phyloP scores from a whole-genome alignment of 805 yeast genomes.

The Wickerhamomyces rabaulensis region DNA sequence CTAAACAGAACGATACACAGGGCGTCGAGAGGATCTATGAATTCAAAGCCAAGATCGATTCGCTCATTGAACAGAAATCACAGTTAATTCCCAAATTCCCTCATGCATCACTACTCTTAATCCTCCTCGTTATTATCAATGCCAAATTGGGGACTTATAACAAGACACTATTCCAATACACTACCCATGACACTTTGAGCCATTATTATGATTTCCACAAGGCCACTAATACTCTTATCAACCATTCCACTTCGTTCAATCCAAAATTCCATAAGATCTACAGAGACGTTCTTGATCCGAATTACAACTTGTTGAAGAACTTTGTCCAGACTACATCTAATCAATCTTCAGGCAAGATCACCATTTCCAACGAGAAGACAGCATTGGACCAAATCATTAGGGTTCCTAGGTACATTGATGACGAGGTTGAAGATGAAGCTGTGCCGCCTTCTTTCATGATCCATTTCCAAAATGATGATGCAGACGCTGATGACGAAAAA shows the following conservation, averaged over 20 bases:
- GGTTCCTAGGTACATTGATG: constrained; percentile 17
- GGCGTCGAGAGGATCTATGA: not conserved
- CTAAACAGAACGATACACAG: not conserved
- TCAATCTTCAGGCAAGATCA: constrained; percentile 6
- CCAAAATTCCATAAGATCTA: constrained; percentile 13
- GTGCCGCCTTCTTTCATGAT: constrained; percentile 22
- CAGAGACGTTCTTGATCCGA: constrained; percentile 16
- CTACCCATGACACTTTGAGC: not conserved
- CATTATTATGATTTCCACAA: constrained; percentile 13
- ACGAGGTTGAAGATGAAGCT: constrained; percentile 15
- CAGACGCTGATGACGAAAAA: constrained; percentile 1
- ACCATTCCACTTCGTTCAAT: constrained; percentile 7
- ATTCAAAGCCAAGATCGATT: not conserved
- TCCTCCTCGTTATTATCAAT: constrained; percentile 14
- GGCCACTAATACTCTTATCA: constrained; percentile 12
- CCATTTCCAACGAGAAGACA: constrained; percentile 16
- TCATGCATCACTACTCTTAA: not conserved
- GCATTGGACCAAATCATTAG: constrained; percentile 21
- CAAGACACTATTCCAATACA: constrained; percentile 8
- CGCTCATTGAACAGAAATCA: not conserved
- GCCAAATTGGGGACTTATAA: constrained; percentile 15
- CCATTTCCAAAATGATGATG: constrained; percentile 9
- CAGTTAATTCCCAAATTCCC: not conserved
- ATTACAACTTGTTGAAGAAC: constrained; percentile 16
- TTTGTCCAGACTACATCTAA: not conserved